These are phyloP conservation scores for Chrysanthemum makinoi DNA, from an alignment of 129 eudicot genomes.

Conservation along the genomic window DNA sequence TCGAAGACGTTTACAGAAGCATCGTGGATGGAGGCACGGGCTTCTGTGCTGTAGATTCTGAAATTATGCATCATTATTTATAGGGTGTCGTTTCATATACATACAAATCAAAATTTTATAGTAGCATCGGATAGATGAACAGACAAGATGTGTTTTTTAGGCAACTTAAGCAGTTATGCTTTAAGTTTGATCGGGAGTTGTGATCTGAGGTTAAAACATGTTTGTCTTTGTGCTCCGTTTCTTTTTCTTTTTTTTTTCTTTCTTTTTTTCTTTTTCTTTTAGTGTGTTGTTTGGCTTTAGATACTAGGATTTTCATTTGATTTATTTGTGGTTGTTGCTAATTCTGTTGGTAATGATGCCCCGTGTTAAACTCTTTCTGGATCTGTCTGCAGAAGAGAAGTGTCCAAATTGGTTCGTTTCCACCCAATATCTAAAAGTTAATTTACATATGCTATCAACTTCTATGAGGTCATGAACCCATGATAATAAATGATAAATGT, in stretches of 20 bases:
- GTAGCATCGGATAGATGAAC: slow-evolving; percentile 33
- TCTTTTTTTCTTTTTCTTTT: background rate
- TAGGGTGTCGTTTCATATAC: slow-evolving; percentile 32
- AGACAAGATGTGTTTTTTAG: slow-evolving; percentile 27
- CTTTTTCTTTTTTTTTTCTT: background rate
- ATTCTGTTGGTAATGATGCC: too few species aligned
- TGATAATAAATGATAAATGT: too few species aligned
- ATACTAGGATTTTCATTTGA: slow-evolving; percentile 1
- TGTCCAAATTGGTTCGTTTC: too few species aligned
- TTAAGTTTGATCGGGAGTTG: slow-evolving; percentile 26
- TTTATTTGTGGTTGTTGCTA: background rate
- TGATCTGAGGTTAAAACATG: slow-evolving; percentile 24
- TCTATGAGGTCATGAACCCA: too few species aligned
- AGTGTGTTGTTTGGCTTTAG: slow-evolving; percentile 4
- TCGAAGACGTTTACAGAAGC: slow-evolving; percentile 48
- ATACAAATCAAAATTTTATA: slow-evolving; percentile 18
- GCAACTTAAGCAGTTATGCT: background rate
- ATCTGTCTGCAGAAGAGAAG: too few species aligned
- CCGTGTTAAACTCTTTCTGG: too few species aligned
- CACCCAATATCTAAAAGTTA: too few species aligned
- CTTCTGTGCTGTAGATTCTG: slow-evolving; percentile 86
- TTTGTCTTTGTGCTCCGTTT: background rate
- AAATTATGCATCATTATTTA: slow-evolving; percentile 26
- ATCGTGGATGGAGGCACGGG: slow-evolving; percentile 63
- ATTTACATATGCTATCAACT: too few species aligned